These are phyloP conservation scores for Schizosaccharomyces japonicus DNA, from an alignment of 805 yeast species.

Conservation along the genomic window DNA sequence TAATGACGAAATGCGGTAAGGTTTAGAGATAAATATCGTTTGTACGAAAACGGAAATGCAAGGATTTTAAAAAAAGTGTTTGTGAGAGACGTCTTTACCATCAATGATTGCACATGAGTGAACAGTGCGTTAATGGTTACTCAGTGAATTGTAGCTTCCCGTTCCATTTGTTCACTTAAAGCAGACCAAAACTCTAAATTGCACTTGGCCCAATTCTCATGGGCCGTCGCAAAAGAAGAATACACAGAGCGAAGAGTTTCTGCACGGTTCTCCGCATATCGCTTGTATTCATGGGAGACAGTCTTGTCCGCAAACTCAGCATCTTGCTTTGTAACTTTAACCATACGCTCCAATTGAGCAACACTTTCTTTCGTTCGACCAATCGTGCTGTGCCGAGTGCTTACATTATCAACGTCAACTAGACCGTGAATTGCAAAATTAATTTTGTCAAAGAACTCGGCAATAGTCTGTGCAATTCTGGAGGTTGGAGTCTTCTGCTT, in stretches of 20 bases:
- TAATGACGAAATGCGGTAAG: no score
- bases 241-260: not conserved
- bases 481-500: no score
- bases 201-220: not conserved
- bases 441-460: slow-evolving; percentile 18
- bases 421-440: slow-evolving; percentile 33
- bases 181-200: slow-evolving; percentile 42
- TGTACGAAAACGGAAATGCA: no score
- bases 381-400: slow-evolving; percentile 30
- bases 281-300: not conserved
- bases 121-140: no score
- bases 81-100: no score
- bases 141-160: no score
- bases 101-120: no score
- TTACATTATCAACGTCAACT: slow-evolving; percentile 42
- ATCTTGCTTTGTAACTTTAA: not conserved
- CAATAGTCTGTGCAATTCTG: not conserved
- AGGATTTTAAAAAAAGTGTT: no score
- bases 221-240: not conserved
- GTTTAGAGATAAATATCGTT: no score
- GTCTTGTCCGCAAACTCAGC: not conserved
- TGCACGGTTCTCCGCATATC: not conserved
- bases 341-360: not conserved
- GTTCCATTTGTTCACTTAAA: no score
- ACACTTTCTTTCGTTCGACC: slow-evolving; percentile 19